phyloP scores from a whole-genome alignment of 108 stramenopile species.

The Asterionellopsis glacialis region DNA sequence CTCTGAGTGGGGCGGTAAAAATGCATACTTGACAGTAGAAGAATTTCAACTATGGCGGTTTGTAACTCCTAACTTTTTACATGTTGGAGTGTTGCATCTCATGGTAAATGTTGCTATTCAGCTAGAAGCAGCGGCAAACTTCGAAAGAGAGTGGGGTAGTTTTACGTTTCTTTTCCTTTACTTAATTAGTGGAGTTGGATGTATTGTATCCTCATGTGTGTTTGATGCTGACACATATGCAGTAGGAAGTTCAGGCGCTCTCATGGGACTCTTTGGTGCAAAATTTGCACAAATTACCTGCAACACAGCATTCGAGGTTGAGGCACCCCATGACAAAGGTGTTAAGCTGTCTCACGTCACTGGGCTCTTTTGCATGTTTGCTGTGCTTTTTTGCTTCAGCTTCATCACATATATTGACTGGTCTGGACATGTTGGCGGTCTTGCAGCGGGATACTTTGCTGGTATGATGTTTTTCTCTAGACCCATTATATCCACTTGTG shows the following conservation, averaged over 20 bases:
- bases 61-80: constrained; percentile 46
- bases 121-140: constrained; percentile 43
- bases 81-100: constrained; percentile 55
- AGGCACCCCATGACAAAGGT: constrained; percentile 7
- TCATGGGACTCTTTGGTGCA: constrained; percentile 60
- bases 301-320: constrained; percentile 17
- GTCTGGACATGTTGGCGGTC: constrained; percentile 50
- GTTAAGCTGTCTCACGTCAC: constrained; percentile 32
- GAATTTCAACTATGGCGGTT: constrained; percentile 40
- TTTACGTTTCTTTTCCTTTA: constrained; percentile 28
- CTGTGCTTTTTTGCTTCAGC: constrained; percentile 24
- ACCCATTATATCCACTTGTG: constrained; percentile 21
- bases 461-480: constrained; percentile 35
- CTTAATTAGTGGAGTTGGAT: constrained; percentile 27
- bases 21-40: constrained; percentile 41
- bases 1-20: constrained; percentile 68
- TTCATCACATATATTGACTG: constrained; percentile 46
- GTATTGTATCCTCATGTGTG: constrained; percentile 14
- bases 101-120: constrained; percentile 47
- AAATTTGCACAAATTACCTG: constrained; percentile 46
- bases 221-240: constrained; percentile 35
- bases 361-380: constrained; percentile 26
- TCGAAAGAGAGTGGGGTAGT: constrained; percentile 67
- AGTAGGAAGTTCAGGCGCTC: constrained; percentile 46
- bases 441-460: constrained; percentile 34